phyloP scores from a whole-genome alignment of 1,139 yeast species.

The Yamadazyma aaseri region DNA sequence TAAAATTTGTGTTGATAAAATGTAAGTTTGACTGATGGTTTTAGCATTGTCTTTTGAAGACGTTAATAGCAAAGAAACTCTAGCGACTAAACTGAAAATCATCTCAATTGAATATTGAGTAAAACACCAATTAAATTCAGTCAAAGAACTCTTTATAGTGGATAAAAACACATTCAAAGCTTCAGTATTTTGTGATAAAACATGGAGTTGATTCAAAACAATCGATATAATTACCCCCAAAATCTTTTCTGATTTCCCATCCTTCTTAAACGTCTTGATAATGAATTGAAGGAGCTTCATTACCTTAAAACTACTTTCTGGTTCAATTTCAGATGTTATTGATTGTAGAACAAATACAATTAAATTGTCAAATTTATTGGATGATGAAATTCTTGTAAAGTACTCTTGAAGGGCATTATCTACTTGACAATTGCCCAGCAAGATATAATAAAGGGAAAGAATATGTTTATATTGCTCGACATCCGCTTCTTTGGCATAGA shows the following conservation, averaged over 20 bases:
- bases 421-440: not conserved
- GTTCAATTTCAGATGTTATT: slow-evolving; percentile 7
- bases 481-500: slow-evolving; percentile 2
- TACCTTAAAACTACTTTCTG: slow-evolving; percentile 13
- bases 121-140: slow-evolving; percentile 56
- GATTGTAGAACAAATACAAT: slow-evolving; percentile 6
- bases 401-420: slow-evolving; percentile 2
- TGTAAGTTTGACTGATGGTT: slow-evolving; percentile 20
- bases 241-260: slow-evolving; percentile 4
- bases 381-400: slow-evolving; percentile 3
- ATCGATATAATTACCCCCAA: slow-evolving; percentile 7
- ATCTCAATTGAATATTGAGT: slow-evolving; percentile 69
- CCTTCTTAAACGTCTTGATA: slow-evolving; percentile 9
- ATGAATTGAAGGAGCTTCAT: slow-evolving; percentile 7
- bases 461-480: slow-evolving; percentile 6
- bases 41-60: not conserved
- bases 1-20: slow-evolving; percentile 40
- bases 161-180: slow-evolving; percentile 1
- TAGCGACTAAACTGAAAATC: slow-evolving; percentile 36
- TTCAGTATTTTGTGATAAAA: not conserved
- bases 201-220: slow-evolving; percentile 2
- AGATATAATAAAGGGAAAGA: slow-evolving; percentile 7
- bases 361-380: slow-evolving; percentile 2
- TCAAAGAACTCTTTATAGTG: slow-evolving; percentile 31
- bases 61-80: slow-evolving; percentile 15